These are phyloP conservation scores for Salix brachista DNA, from an alignment of 345 rosid species.

Conservation along the genomic window DNA sequence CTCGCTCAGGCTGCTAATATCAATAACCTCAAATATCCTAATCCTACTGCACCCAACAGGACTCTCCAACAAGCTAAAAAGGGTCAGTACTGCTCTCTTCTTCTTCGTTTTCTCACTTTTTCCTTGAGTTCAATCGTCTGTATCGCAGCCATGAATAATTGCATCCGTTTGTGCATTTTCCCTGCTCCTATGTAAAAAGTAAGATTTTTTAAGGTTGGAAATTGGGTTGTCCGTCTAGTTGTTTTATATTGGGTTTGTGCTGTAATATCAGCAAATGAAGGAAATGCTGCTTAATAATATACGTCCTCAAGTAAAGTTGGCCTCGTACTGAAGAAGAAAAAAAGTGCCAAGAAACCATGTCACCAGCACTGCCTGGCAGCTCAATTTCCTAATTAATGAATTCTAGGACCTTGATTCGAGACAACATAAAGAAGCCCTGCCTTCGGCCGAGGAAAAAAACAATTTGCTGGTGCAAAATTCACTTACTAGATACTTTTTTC, in stretches of 20 bases:
- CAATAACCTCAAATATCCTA: constrained; percentile 55
- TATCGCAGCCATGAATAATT: background rate
- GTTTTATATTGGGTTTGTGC: too few species aligned
- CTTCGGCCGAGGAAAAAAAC: background rate
- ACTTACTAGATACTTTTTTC: background rate
- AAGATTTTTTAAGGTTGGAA: background rate
- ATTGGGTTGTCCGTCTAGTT: background rate
- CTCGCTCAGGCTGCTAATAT: constrained; percentile 64
- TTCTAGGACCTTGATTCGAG: too few species aligned
- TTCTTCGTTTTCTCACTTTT: background rate
- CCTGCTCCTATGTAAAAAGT: background rate
- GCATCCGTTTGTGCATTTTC: background rate
- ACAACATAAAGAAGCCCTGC: too few species aligned
- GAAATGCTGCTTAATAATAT: too few species aligned
- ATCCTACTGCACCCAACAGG: constrained; percentile 28
- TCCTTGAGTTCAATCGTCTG: background rate
- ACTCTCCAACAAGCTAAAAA: constrained; percentile 24
- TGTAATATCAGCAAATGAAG: too few species aligned
- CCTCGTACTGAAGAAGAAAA: too few species aligned
- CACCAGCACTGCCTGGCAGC: too few species aligned
- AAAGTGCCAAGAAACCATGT: too few species aligned
- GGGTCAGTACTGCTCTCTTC: constrained; percentile 24
- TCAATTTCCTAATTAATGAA: too few species aligned
- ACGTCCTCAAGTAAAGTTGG: too few species aligned
- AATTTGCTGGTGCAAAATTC: background rate